Base-by-base conservation (phyloP, 2,329 filamentous ascomycete genomes). In the Ophiosphaerella herpotricha region DNA sequence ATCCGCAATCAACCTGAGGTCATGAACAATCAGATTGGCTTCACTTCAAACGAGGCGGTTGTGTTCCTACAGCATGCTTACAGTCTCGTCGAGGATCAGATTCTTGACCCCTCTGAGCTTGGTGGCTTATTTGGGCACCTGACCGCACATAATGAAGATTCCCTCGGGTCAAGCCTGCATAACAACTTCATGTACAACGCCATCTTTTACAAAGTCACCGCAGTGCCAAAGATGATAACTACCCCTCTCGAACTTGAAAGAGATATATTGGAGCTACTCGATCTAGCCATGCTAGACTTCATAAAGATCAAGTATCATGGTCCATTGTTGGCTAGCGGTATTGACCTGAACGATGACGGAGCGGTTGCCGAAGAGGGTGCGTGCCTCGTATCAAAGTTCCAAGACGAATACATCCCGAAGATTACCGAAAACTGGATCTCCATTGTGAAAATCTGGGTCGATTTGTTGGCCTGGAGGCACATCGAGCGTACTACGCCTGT, bases 391-490 rank as follows among this genome's bases (percentile, higher is more conserved):
- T 16, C 13, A 43, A 9, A 51, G 46, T 5, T 41, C 42, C 24
- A 48, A 35, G 11, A 35, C 11, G 26, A 29, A 11, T 29, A 36
- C 7, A 24, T 48, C 5, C 29, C 34, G 2, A 42, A 44, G 1
- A 16, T 54, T 23, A 48, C 44, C 18, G 46, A 40, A 2, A 50
- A 54, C 9, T 52, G 46, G 50, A 36, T 39, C 9, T 24, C 23
- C 4, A 48, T 59, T 2, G 18, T 52, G 11, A 34, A 29, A 4
- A 47, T 48, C 7, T 50, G 43, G 41, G 41, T 54, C 2, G 48
- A 50, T 8, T 14, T 57, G 32, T 32, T 59, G 29, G 32, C 48
- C n/a, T 59, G 54, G 48, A 45, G 50, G 34, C 50, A 55, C 29
- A 29, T 54, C 11, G 46, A 55, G 43, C 43, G 50, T 6, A 32